phyloP scores from a whole-genome alignment of 768 basidiomycete species.

The Cystofilobasidium ferigula region DNA sequence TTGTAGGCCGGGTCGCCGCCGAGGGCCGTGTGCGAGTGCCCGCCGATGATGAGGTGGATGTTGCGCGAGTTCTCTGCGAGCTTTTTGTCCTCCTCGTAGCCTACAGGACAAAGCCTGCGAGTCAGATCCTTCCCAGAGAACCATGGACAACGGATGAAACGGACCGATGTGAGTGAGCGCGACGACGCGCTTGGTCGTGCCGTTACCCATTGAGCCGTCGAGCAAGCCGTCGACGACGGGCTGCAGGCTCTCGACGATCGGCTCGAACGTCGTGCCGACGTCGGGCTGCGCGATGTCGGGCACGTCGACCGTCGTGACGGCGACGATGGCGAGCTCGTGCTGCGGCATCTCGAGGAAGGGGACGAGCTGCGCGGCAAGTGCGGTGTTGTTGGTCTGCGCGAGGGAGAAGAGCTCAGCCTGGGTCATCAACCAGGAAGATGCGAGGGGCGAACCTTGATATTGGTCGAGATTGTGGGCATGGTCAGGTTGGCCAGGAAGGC shows the following conservation, averaged over 20 bases:
- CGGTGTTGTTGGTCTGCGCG: constrained; percentile 35
- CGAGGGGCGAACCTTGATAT: constrained; percentile 34
- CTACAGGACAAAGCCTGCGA: neutral
- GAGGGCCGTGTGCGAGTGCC: constrained; percentile 44
- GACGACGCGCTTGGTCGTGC: constrained; percentile 39
- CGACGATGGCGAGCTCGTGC: constrained; percentile 43
- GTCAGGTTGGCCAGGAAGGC: constrained; percentile 38
- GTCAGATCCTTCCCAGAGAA: neutral
- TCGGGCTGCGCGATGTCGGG: constrained; percentile 40
- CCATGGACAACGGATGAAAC: neutral
- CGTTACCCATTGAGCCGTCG: constrained; percentile 26
- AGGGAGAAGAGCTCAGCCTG: neutral
- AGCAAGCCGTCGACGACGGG: constrained; percentile 40
- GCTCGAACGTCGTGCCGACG: constrained; percentile 38
- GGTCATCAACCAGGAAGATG: neutral
- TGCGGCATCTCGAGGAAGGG: constrained; percentile 42
- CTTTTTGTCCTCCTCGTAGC: constrained; percentile 42
- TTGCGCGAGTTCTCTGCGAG: constrained; percentile 41
- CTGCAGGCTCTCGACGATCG: constrained; percentile 40
- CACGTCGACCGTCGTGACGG: constrained; percentile 42
- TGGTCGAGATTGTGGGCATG: constrained; percentile 44
- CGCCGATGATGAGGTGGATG: constrained; percentile 38
- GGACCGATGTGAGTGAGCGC: constrained; percentile 46
- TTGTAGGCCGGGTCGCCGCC: constrained; percentile 40
- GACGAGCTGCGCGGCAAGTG: constrained; percentile 36